Percentiles rank a stretch among this genome's conserved stretches.
Conservation (phyloP, 1,284 basidiomycete genomes). For the Fereydounia khargensis region DNA sequence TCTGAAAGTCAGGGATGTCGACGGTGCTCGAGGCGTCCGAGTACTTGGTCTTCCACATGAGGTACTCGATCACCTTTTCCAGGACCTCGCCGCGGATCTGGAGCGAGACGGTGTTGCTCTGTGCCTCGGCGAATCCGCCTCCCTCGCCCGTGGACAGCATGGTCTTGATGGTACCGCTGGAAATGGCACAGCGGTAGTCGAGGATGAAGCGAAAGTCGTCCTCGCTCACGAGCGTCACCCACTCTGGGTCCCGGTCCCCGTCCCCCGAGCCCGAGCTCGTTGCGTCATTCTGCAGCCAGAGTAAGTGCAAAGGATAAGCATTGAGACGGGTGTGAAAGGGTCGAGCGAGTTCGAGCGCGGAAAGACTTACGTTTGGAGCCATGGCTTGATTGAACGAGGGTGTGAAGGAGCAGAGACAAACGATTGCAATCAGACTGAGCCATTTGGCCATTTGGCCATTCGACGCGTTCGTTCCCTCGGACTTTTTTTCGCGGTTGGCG, state of each 20-base stretch:
- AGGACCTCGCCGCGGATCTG: conserved; percentile 68
- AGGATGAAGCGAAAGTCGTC: conserved; percentile 49
- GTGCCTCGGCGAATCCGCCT: conserved; percentile 59
- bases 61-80: conserved; percentile 78
- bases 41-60: conserved; percentile 73
- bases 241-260: conserved; percentile 20
- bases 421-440: too few relatives aligned
- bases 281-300: too few relatives aligned
- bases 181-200: conserved; percentile 26
- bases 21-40: conserved; percentile 65
- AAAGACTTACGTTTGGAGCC: too few relatives aligned
- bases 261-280: too few relatives aligned
- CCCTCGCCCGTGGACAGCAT: conserved; percentile 45
- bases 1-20: conserved; percentile 74
- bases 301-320: too few relatives aligned
- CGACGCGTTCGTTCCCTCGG: too few relatives aligned
- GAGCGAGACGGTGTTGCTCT: conserved; percentile 57
- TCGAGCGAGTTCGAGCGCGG: too few relatives aligned
- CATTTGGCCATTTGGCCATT: too few relatives aligned
- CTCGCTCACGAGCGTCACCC: conserved; percentile 51
- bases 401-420: too few relatives aligned
- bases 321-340: too few relatives aligned
- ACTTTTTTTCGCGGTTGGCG: too few relatives aligned
- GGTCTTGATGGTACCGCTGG: conserved; percentile 36
- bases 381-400: too few relatives aligned